Percentiles rank a stretch among this genome's conserved stretches.
phyloP scores from a whole-genome alignment of 805 yeast genomes.

The Yarrowia sp. region DNA sequence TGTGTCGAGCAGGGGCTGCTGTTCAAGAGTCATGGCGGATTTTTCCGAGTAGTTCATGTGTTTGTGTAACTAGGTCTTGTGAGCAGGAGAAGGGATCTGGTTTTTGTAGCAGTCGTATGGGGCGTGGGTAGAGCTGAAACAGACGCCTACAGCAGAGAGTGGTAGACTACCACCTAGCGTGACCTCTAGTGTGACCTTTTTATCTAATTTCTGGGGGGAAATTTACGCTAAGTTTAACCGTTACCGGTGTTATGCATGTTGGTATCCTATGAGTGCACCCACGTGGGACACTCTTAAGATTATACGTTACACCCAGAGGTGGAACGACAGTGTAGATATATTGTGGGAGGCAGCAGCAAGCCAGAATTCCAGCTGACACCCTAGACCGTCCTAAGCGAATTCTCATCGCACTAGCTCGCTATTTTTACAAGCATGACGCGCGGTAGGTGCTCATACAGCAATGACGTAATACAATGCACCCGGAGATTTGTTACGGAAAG shows the following conservation, averaged over 20 bases:
- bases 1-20: conserved; percentile 36
- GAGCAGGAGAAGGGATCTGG: neutral
- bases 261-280: conserved; percentile 18
- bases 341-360: neutral
- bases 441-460: neutral
- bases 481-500: neutral
- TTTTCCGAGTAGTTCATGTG: conserved; percentile 32
- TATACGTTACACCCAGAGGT: neutral
- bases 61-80: neutral
- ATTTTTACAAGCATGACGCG: neutral
- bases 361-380: too few species aligned
- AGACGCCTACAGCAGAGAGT: neutral
- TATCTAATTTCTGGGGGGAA: conserved; percentile 13
- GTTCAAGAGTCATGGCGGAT: conserved; percentile 28
- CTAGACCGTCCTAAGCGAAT: neutral
- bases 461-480: conserved; percentile 16
- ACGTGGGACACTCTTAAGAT: conserved; percentile 22
- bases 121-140: neutral
- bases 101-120: neutral
- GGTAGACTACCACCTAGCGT: conserved; percentile 16
- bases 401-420: neutral
- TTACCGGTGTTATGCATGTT: conserved; percentile 22
- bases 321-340: neutral
- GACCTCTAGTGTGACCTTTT: conserved; percentile 20
- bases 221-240: conserved; percentile 21